Percentiles rank a stretch among this genome's conserved stretches.
phyloP scores from a whole-genome alignment of 192 early-diverging fungal species.

The Backusella macrospora region DNA sequence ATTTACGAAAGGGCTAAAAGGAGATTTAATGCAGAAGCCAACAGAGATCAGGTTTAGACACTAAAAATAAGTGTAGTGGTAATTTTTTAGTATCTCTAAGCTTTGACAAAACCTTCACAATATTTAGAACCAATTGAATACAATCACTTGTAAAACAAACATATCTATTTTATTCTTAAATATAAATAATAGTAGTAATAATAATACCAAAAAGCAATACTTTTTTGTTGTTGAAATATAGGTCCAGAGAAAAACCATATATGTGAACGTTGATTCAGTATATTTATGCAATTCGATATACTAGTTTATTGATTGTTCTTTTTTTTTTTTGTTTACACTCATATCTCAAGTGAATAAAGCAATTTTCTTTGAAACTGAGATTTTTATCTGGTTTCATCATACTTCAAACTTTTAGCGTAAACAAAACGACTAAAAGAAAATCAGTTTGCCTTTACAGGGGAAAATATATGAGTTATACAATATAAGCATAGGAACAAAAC shows the following conservation, averaged over 20 bases:
- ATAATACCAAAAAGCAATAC: too few species aligned
- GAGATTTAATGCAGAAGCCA: slow-evolving; percentile 4
- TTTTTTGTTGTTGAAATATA: too few species aligned
- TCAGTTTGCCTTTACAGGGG: neutral
- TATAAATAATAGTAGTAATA: too few species aligned
- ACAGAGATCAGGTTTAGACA: neutral
- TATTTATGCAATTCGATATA: neutral
- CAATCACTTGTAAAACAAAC: too few species aligned
- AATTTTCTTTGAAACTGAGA: slow-evolving; percentile 5
- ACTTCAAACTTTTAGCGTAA: neutral
- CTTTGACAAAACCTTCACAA: neutral
- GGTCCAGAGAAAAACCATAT: neutral
- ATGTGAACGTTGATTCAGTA: neutral
- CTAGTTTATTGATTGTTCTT: neutral
- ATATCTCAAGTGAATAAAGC: neutral
- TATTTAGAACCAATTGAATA: neutral
- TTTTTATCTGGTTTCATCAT: neutral
- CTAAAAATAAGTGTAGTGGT: neutral
- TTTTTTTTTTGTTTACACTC: neutral
- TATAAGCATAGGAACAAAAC: neutral
- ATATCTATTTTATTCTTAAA: too few species aligned
- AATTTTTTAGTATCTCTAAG: neutral
- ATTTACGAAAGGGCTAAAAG: neutral
- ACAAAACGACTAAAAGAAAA: neutral
- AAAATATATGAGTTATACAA: neutral